phyloP scores from a whole-genome alignment of 176 grass and related monocot genomes.

The Triticum aestivum region IWGSC_CS_RefSeq_v2.1 NC_057809.1:590784097-590784596 shows the following conservation, averaged over 20 bases:
- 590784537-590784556: background rate
- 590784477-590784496: background rate
- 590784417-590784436: background rate
- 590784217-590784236: slow-evolving; percentile 5
- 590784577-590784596: background rate
- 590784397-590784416: background rate
- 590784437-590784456: too few relatives aligned
- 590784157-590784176: too few relatives aligned
- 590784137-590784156: background rate
- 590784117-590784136: background rate
- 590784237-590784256: background rate
- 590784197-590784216: slow-evolving; percentile 5
- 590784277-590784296: background rate
- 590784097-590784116: background rate
- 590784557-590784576: background rate
- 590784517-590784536: background rate
- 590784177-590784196: background rate
- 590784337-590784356: background rate
- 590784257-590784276: background rate
- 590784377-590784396: background rate
- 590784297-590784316: slow-evolving; percentile 8
- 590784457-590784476: background rate
- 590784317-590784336: background rate
- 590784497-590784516: background rate
- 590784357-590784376: background rate